Evolutionary conservation across 805 yeast species (phyloP), one percentile per base, ranked within the genome.

Genomic region (Candida fluviatilis): DNA sequence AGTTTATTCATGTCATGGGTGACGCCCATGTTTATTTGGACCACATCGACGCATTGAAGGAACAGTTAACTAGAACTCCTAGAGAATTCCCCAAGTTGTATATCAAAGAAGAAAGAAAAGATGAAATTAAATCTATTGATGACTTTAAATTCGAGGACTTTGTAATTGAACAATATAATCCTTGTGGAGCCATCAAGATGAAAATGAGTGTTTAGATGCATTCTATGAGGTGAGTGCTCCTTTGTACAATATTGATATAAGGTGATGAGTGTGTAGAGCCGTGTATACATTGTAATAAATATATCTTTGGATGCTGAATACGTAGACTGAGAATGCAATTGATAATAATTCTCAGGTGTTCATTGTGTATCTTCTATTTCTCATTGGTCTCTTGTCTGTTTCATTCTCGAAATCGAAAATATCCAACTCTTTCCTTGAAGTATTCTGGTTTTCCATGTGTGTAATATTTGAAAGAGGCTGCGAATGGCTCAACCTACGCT

Each of bases 141-240:
- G 96, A 85, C 52, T 93, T 93, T 69, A 75, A 71, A 50, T 85
- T 69, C 50, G 97, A 90, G 41, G 98, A 93, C 60, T 90, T 93
- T 52, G 87, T 81, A 51, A 80, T 93, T 34, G 65, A 66, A 2
- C 86, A 77, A 37, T 93, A 93, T 60, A 69, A 84, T 37, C 97
- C 96, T 2, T 82, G 87, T 54, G 75, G 78, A 2, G 80, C 80
- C 44, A 91, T 93, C 50, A 85, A 84, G 49, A 93, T 93, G 99
- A 84, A 86, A 51, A 93, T 93, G 99, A 89, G 97, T 57, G 99
- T 93, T n/a, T n/a, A n/a, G n/a, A n/a, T n/a, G n/a, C n/a, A n/a
- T n/a, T n/a, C n/a, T n/a, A n/a, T n/a, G 19, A 93, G 69, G 60
- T 16, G 15, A 17, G 6, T 21, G 24, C 24, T 21, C 24, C 24